Conservation (phyloP, 2,329 filamentous ascomycete genomes). For the Aspergillus flavus region DNA sequence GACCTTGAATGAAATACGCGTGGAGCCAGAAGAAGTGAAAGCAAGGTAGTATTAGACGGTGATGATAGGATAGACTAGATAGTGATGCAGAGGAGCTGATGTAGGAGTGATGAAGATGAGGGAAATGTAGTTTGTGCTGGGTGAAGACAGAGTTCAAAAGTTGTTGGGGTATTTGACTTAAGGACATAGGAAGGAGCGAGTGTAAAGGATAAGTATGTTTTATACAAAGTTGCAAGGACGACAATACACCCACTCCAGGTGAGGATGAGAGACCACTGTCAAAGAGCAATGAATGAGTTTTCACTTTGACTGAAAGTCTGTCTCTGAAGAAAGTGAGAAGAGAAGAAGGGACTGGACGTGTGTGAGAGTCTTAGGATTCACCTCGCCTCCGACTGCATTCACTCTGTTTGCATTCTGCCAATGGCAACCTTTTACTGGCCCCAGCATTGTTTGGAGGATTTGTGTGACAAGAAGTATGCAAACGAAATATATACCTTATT, state of each 20-base stretch:
- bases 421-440: neutral
- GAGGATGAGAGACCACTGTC: neutral
- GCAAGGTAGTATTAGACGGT: neutral
- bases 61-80: neutral
- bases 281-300: neutral
- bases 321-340: neutral
- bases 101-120: neutral
- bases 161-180: neutral
- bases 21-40: neutral
- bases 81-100: neutral
- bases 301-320: neutral
- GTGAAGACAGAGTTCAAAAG: neutral
- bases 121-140: neutral
- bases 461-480: neutral
- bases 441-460: neutral
- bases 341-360: neutral
- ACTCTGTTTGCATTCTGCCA: neutral
- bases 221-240: neutral
- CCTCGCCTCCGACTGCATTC: neutral
- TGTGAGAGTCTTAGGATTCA: neutral
- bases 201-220: neutral
- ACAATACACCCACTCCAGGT: neutral
- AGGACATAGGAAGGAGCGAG: neutral
- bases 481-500: neutral
- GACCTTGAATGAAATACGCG: neutral